Percentiles rank a stretch among this genome's conserved stretches.
These are phyloP conservation scores for Byssochlamys sp. DNA, from an alignment of 2,329 filamentous ascomycete genomes.

Conservation along the genomic window DNA sequence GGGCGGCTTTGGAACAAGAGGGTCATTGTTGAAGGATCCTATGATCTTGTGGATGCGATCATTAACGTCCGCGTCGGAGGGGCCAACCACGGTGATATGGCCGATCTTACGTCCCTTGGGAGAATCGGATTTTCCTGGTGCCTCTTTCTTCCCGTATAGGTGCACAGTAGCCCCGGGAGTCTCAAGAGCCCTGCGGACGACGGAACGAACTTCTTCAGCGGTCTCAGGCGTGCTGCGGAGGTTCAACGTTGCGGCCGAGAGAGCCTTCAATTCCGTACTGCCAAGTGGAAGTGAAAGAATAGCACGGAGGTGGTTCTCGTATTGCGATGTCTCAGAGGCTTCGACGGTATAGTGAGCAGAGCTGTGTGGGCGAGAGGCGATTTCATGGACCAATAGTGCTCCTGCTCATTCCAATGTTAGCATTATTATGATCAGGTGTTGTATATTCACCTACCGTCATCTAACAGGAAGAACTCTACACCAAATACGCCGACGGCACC, in stretches of 20 bases:
- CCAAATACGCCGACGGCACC: conserved; percentile 60
- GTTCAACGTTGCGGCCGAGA: neutral
- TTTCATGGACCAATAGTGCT: conserved; percentile 64
- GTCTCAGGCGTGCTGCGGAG: neutral
- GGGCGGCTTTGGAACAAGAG: conserved; percentile 6
- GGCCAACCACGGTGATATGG: conserved; percentile 65
- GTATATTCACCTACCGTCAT: conserved; percentile 35
- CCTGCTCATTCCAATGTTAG: conserved; percentile 11
- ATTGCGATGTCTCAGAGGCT: conserved; percentile 72
- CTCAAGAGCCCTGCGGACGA: conserved; percentile 42
- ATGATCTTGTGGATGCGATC: neutral
- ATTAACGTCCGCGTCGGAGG: conserved; percentile 51
- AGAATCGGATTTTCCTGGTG: conserved; percentile 51
- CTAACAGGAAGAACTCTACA: conserved; percentile 75
- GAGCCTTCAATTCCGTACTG: conserved; percentile 14
- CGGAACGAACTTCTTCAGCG: conserved; percentile 4
- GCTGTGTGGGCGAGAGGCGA: conserved; percentile 67
- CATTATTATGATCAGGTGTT: neutral
- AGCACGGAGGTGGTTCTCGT: conserved; percentile 68
- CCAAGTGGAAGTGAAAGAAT: conserved; percentile 50
- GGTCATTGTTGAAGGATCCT: neutral
- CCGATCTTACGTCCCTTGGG: conserved; percentile 78
- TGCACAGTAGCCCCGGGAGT: conserved; percentile 53
- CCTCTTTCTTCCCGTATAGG: conserved; percentile 54
- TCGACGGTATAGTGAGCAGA: conserved; percentile 83